Evolutionary conservation across 2,329 filamentous ascomycete genomes (phyloP), one percentile per base, ranked within the genome.

Genomic region (Xenoacremonium recifei): DNA sequence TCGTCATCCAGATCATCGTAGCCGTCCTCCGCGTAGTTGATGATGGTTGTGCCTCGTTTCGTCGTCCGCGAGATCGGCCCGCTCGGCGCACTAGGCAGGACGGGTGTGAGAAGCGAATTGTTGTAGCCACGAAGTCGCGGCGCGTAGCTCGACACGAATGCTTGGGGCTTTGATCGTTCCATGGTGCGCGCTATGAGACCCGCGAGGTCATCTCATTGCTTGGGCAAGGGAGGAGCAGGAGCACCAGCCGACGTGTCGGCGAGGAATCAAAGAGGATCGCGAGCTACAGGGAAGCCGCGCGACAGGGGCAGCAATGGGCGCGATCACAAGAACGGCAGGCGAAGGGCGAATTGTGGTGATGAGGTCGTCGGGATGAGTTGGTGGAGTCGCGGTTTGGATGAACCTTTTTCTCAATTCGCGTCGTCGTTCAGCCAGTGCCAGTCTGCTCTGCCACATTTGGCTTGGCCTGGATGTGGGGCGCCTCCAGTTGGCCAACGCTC

Each of bases 21-120:
- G 35, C 91, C 91, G 64, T 97, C 92, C 64, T 99, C 93, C 18
- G 93, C 92, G 62, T 99, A 99, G 70, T 96, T 99, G 69, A 97
- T 93, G 50, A 92, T 88, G 23, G 89, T 93, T 2, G 93, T 97
- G 44, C 93, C 93, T 67, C 93, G 86, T 73, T 99, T 97, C 7
- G 93, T 97, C n/a, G 88, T 95, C 62, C 92, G 82, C 56, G 88
- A 78, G 45, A 79, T 71, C 29, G 85, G 80, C 18, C 82, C 84
- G 3, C 80, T 66, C n/a, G 80, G 77, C 43, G 75, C 73, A 48
- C 82, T 83, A 41, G 86, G 87, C 48, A 92, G 79, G 48, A 93
- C 83, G 25, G 92, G 91, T 18, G 88, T 89, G 48, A 96, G 80
- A 41, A 97, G 82, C 27, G 92, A 89, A 71, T 97, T 97, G 65